A percentile compares a stretch with the other conserved stretches of the same genome.
Evolutionary conservation across 495 filamentous ascomycete genomes (phyloP).

Genomic region (Trichoderma virens): DNA sequence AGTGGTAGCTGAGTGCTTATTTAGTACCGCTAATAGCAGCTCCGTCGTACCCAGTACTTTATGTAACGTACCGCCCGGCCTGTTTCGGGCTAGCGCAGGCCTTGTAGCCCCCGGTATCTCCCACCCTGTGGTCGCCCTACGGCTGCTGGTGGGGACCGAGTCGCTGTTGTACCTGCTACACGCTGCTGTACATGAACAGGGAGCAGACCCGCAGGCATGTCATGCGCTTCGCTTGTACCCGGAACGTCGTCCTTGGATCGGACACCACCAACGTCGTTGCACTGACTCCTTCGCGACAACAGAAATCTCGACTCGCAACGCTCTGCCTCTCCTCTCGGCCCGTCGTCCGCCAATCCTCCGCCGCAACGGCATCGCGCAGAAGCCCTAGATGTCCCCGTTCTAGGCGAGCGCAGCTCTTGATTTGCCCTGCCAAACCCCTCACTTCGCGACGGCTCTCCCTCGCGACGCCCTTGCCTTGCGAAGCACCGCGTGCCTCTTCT

Average conservation of each 20-base stretch:
- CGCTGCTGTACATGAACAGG: constrained; percentile 1
- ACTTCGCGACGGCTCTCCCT: constrained; percentile 3
- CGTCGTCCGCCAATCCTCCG: not conserved
- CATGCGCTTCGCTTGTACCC: constrained; percentile 8
- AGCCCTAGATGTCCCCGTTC: not conserved
- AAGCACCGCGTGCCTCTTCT: not conserved
- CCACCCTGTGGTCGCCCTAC: not conserved
- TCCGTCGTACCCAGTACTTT: not conserved
- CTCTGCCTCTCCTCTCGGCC: not conserved
- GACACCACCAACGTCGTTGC: not conserved
- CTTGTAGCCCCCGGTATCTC: not conserved
- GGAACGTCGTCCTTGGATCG: not conserved
- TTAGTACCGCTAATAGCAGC: too few relatives aligned
- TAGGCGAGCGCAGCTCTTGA: constrained; percentile 1
- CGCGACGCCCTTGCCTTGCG: not conserved
- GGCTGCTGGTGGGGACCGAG: not conserved
- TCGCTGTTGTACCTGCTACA: constrained; percentile 5
- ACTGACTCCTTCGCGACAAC: constrained; percentile 3
- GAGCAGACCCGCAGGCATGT: not conserved
- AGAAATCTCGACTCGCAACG: not conserved
- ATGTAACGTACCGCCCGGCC: constrained; percentile 4
- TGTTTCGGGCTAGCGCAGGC: not conserved
- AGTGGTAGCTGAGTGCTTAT: too few relatives aligned
- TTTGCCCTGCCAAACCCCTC: not conserved
- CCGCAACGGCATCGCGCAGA: not conserved